Evolutionary conservation across 192 early-diverging fungal genomes (phyloP).

Genomic region (Obelidium mucronatum): DNA sequence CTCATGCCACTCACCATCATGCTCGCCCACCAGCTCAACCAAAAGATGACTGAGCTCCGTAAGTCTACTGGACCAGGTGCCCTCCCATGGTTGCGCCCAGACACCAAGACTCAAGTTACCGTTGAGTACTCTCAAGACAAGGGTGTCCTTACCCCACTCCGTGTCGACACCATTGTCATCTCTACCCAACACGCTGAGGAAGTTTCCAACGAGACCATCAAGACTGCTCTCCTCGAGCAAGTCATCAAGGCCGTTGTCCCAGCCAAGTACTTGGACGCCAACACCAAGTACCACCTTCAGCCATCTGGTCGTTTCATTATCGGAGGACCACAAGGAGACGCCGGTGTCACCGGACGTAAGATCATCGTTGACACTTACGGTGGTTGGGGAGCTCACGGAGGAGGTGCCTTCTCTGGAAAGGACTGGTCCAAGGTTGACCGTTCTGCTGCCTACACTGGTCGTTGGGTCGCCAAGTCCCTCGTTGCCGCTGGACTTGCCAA

Average conservation of each 20-base stretch:
- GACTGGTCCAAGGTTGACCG: slow-evolving; percentile 99
- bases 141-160: slow-evolving; percentile 93
- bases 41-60: slow-evolving; percentile 94
- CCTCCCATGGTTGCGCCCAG: slow-evolving; percentile 94
- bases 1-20: slow-evolving; percentile 96
- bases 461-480: slow-evolving; percentile 98
- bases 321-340: slow-evolving; percentile 99
- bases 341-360: slow-evolving; percentile 98
- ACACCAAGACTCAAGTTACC: slow-evolving; percentile 99
- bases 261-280: slow-evolving; percentile 84
- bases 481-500: slow-evolving; percentile 93
- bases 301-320: slow-evolving; percentile 99
- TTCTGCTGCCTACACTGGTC: slow-evolving; percentile 96
- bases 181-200: slow-evolving; percentile 96
- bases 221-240: slow-evolving; percentile 88
- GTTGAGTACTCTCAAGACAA: slow-evolving; percentile 96
- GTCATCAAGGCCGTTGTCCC: slow-evolving; percentile 94
- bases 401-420: slow-evolving; percentile 99
- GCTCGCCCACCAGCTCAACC: slow-evolving; percentile 98
- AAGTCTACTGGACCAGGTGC: slow-evolving; percentile 73
- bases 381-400: slow-evolving; percentile 94
- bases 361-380: slow-evolving; percentile 93
- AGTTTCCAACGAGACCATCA: slow-evolving; percentile 84
- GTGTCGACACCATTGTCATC: slow-evolving; percentile 97
- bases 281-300: slow-evolving; percentile 96